phyloP scores from a whole-genome alignment of 306 rosid species.

The Corylus avellana region DNA sequence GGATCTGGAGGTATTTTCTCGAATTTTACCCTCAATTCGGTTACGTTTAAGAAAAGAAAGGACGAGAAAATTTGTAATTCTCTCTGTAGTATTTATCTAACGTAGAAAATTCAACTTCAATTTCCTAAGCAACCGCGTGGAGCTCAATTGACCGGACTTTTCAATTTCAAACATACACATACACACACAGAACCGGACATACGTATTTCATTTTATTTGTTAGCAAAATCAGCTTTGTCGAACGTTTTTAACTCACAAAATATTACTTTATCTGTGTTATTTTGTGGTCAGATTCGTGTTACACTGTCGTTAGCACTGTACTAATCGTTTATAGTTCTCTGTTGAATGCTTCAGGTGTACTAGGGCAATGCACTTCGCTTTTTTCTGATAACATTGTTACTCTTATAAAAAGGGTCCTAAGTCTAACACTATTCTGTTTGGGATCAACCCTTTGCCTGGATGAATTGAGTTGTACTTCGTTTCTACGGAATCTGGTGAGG shows the following conservation, averaged over 20 bases:
- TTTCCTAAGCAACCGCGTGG: neutral
- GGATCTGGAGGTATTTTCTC: conserved; percentile 33
- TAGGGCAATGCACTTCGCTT: neutral
- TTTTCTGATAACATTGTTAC: neutral
- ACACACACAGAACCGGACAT: neutral
- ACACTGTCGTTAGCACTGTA: neutral
- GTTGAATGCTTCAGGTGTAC: neutral
- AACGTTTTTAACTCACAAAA: neutral
- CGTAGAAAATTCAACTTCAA: neutral
- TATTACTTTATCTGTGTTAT: neutral
- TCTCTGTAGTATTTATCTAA: neutral
- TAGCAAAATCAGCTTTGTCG: neutral
- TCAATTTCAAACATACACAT: neutral
- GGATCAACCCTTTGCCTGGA: conserved; percentile 32
- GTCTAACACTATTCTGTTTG: conserved; percentile 26
- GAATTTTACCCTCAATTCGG: neutral
- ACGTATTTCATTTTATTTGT: neutral
- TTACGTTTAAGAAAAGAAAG: neutral
- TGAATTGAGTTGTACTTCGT: conserved; percentile 39
- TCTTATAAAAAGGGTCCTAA: neutral
- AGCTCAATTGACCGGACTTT: neutral
- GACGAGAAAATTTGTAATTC: neutral
- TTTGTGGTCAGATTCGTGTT: neutral
- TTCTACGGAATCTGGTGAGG: conserved; percentile 40
- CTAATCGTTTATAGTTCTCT: neutral